phyloP scores from a whole-genome alignment of 1,139 yeast species.

The Trichomonascaceae sp. region DNA sequence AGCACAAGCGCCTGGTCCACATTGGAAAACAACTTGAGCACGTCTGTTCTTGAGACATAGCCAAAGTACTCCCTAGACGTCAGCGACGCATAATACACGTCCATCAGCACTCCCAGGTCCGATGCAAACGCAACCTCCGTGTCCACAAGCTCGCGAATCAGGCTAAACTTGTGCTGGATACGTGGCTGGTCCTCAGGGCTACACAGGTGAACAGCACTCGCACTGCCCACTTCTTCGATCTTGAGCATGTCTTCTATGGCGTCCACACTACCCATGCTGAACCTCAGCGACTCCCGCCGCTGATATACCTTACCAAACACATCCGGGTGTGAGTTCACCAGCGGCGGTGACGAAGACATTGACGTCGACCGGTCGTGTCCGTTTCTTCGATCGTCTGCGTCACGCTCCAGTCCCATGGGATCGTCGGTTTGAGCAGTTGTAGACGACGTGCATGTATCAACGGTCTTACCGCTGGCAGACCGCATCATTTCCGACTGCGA shows the following conservation, averaged over 20 bases:
- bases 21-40: constrained; percentile 20
- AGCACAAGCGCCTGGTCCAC: constrained; percentile 20
- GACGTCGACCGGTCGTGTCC: too few relatives aligned
- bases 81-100: constrained; percentile 18
- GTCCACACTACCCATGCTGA: constrained; percentile 3
- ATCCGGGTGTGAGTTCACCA: too few relatives aligned
- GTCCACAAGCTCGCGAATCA: constrained; percentile 25
- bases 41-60: constrained; percentile 19
- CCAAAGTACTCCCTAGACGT: constrained; percentile 16
- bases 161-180: constrained; percentile 15
- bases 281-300: constrained; percentile 3
- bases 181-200: constrained; percentile 12
- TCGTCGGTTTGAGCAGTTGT: too few relatives aligned
- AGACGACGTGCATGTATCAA: constrained; percentile 1
- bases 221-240: too few relatives aligned
- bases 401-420: too few relatives aligned
- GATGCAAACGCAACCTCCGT: constrained; percentile 25
- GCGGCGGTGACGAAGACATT: too few relatives aligned
- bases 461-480: background rate
- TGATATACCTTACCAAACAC: too few relatives aligned
- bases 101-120: constrained; percentile 24
- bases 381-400: too few relatives aligned
- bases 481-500: background rate
- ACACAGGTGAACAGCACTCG: too few relatives aligned
- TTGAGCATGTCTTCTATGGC: constrained; percentile 2